Evolutionary conservation across 2,329 filamentous ascomycete genomes (phyloP), one percentile per base, ranked within the genome.

Genomic region (Talaromyces funiculosus): DNA sequence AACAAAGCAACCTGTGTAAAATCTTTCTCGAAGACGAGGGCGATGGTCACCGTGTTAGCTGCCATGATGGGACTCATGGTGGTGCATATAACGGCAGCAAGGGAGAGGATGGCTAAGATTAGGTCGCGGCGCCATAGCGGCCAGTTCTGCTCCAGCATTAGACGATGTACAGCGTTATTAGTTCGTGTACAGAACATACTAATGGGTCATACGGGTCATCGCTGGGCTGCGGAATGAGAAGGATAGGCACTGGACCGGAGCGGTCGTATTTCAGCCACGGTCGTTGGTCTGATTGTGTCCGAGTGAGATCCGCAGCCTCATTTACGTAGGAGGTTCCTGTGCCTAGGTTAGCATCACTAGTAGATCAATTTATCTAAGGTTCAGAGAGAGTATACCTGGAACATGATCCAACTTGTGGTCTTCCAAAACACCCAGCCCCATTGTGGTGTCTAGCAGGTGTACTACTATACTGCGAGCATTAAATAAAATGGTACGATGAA

Each of bases 161-260:
- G 14, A 29, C 8, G 24, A 16, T n/a, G 4, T 37, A 5, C 6
- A 3, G n/a, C n/a, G 12, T 35, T 24, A n/a, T 53, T 10, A 24
- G 18, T 9, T 2, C 3, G 18, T 4, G 4, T 26, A 20, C 4
- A 7, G 51, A 40, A 26, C 70, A 59, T 81, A 87, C 84, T 66
- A 96, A 80, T 31, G 91, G 92, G 74, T 97, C 92, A 72, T 95
- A 93, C 3, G 90, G 90, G 72, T 96, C 90, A 73, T 96, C 89
- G 64, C 88, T 92, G 2, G 93, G 93, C 70, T 97, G 93, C 4
- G 93, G 93, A 4, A 95, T 88, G 33, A 97, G 84, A 67, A 97
- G 89, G 67, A 93, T 89, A 55, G 86, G 85, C 18, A 82, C 74
- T 18, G 81, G 78, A 35, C 89, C 88, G 64, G 81, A 87, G 57